Evolutionary conservation across 352 stramenopile species (phyloP), one percentile per base, ranked within the genome.

Genomic region (Thalassiosira hispida): DNA sequence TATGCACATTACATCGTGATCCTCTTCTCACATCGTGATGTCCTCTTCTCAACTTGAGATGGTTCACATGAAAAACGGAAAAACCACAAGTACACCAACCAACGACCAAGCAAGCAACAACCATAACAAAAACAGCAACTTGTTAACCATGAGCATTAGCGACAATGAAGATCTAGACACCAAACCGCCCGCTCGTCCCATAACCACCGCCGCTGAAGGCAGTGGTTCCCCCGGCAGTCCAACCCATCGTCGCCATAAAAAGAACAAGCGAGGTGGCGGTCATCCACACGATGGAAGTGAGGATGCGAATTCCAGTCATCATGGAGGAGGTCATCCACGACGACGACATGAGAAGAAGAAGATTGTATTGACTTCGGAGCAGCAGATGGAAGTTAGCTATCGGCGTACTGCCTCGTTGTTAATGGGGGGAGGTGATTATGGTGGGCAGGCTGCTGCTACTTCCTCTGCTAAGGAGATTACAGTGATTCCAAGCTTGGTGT

Each of bases 401-500:
- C 59, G 25, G 2, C 38, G 51, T 1, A 56, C 49, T 20, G 27
- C 49, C 1, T 44, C 20, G 2, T 22, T 78, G n/a, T 22, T 79
- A 5, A 16, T 49, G 11, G 11, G n/a, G 27, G 33, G 22, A 16
- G 16, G 14, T 22, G 22, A 38, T 40, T 1, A 29, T 18, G 25
- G 14, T 9, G 31, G 6, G 61, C 20, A 20, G 12, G 6, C 4
- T 11, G 27, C 11, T 16, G 27, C 16, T 47, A 53, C 18, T 25
- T 11, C 4, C 11, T 1, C 31, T 40, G 18, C 23, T 29, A 27
- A 20, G 4, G 56, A 69, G 9, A 70, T 73, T 18, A 27, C 20
- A 1, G 33, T 68, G 31, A 74, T 74, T 59, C 72, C 72, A 0
- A 72, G 57, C 20, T 56, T 80, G 29, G 72, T 80, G 12, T 80